phyloP scores from a whole-genome alignment of 176 grass and related monocot genomes.

The Raddia guianensis region DNA sequence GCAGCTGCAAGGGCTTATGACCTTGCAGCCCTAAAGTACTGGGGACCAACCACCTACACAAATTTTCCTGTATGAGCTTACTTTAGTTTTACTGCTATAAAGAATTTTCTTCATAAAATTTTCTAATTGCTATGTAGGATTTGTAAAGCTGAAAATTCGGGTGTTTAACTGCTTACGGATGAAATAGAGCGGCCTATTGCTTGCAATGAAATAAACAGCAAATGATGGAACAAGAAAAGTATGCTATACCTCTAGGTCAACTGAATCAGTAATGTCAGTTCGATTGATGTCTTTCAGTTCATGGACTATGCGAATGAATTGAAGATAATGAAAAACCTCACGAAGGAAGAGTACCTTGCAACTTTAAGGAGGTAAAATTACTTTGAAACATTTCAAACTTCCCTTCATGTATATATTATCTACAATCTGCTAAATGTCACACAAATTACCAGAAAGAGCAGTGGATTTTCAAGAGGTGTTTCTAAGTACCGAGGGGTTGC shows the following conservation, averaged over 20 bases:
- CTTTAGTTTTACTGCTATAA: not conserved
- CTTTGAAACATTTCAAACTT: not conserved
- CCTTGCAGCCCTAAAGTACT: constrained; percentile 41
- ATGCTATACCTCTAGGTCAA: not conserved
- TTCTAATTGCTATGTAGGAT: not conserved
- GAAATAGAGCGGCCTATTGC: not conserved
- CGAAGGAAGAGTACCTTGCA: constrained; percentile 44
- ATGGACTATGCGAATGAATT: constrained; percentile 37
- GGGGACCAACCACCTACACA: constrained; percentile 47
- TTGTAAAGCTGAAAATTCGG: not conserved
- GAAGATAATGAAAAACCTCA: constrained; percentile 40
- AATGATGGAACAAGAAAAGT: not conserved
- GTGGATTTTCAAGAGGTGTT: constrained; percentile 50
- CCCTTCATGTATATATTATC: not conserved
- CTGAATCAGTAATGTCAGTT: constrained; percentile 14
- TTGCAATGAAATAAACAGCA: not conserved
- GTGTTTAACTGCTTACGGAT: not conserved
- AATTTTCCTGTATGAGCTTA: constrained; percentile 39
- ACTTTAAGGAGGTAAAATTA: constrained; percentile 34
- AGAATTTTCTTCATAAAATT: not conserved
- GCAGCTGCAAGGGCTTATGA: constrained; percentile 50
- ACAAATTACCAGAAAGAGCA: constrained; percentile 42
- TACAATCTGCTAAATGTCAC: not conserved
- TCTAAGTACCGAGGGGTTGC: constrained; percentile 52
- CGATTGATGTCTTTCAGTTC: constrained; percentile 17